phyloP scores from a whole-genome alignment of 108 stramenopile genomes.

The Asterionellopsis glacialis region DNA sequence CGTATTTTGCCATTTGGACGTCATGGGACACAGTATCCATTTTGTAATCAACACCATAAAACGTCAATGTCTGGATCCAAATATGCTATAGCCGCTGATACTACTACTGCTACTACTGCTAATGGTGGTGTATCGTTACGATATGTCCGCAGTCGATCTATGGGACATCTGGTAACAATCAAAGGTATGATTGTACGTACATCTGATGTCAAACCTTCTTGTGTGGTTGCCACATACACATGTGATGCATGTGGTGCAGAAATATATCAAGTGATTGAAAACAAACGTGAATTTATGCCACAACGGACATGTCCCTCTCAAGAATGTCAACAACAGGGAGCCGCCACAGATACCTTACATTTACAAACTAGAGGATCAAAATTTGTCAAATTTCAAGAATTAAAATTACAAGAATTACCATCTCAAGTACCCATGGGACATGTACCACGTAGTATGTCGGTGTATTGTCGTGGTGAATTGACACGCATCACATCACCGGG shows the following conservation, averaged over 20 bases:
- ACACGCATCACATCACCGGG: constrained; percentile 89
- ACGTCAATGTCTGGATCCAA: neutral
- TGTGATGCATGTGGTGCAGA: constrained; percentile 96
- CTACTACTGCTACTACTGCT: constrained; percentile 5
- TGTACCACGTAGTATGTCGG: constrained; percentile 89
- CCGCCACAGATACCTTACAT: constrained; percentile 53
- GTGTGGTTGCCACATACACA: constrained; percentile 94
- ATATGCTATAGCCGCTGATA: too few relatives aligned
- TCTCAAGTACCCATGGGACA: constrained; percentile 97
- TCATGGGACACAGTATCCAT: constrained; percentile 53
- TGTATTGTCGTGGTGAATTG: constrained; percentile 88
- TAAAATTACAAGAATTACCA: constrained; percentile 95
- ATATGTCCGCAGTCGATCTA: constrained; percentile 72
- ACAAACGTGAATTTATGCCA: constrained; percentile 78
- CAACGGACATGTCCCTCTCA: constrained; percentile 62
- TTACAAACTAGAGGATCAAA: constrained; percentile 93
- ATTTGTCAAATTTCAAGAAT: constrained; percentile 96
- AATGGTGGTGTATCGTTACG: constrained; percentile 52
- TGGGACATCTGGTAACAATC: constrained; percentile 91
- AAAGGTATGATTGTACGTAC: constrained; percentile 91
- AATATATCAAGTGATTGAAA: constrained; percentile 87
- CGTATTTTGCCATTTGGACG: constrained; percentile 67
- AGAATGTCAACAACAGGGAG: constrained; percentile 35
- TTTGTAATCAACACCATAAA: constrained; percentile 50
- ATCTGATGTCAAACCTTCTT: constrained; percentile 94